Conservation (phyloP, 2,329 filamentous ascomycete species). For the Penicillium sp. region DNA sequence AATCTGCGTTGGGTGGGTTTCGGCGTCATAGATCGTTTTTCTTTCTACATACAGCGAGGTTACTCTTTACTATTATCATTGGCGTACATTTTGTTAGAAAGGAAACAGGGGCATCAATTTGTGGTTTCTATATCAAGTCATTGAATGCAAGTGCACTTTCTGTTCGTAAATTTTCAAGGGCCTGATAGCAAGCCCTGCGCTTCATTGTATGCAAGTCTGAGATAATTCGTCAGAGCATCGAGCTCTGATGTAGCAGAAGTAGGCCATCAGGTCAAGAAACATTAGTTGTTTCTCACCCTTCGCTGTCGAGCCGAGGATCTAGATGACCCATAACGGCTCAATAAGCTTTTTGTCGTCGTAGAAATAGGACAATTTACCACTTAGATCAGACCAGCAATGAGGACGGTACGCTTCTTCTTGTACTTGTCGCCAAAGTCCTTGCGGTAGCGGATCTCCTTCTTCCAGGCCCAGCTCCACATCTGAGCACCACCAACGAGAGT, state of each 20-base stretch:
- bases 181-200: neutral
- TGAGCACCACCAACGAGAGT: slow-evolving; percentile 71
- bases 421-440: slow-evolving; percentile 92
- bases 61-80: slow-evolving; percentile 11
- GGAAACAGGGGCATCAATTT: slow-evolving; percentile 22
- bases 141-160: slow-evolving; percentile 19
- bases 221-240: neutral
- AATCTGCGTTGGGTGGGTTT: slow-evolving; percentile 13
- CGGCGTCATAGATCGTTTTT: slow-evolving; percentile 13
- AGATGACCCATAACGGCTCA: neutral
- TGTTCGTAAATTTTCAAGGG: slow-evolving; percentile 1
- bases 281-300: neutral
- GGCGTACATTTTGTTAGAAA: slow-evolving; percentile 18
- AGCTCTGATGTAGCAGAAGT: neutral
- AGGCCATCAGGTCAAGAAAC: neutral
- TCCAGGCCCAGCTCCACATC: slow-evolving; percentile 86
- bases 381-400: slow-evolving; percentile 78
- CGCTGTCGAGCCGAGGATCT: neutral
- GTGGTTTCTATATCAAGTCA: slow-evolving; percentile 23
- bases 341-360: neutral
- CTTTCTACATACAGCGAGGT: slow-evolving; percentile 22
- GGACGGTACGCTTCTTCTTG: slow-evolving; percentile 86
- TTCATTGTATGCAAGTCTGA: neutral
- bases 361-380: neutral
- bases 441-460: slow-evolving; percentile 89